A percentile compares a stretch with the other conserved stretches of the same genome.
phyloP scores from a whole-genome alignment of 176 grass and related monocot species.

The Poa pratensis region DNA sequence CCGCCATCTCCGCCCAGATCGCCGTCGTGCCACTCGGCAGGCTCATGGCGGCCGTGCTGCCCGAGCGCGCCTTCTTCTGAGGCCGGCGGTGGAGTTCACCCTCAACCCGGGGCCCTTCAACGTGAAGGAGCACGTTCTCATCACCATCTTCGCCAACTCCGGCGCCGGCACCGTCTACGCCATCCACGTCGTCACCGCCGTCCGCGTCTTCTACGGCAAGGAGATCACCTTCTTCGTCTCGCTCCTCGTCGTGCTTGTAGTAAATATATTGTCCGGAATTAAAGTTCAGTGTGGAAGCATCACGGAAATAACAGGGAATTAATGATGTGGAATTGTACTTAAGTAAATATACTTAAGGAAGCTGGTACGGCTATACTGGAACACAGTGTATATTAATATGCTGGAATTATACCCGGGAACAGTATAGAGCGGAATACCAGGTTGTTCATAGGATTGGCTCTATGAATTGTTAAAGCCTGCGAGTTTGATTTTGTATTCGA shows the following conservation, averaged over 20 bases:
- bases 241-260: slow-evolving; percentile 85
- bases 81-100: slow-evolving; percentile 67
- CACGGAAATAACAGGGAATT: too few relatives aligned
- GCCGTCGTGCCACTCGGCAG: slow-evolving; percentile 81
- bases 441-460: too few relatives aligned
- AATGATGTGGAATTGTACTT: too few relatives aligned
- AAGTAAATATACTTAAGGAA: too few relatives aligned
- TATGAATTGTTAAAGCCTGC: too few relatives aligned
- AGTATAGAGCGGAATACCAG: too few relatives aligned
- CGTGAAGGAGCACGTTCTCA: slow-evolving; percentile 92
- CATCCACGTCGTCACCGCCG: slow-evolving; percentile 85
- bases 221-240: slow-evolving; percentile 86
- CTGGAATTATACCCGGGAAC: too few relatives aligned
- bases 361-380: too few relatives aligned
- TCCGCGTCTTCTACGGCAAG: slow-evolving; percentile 86
- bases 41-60: slow-evolving; percentile 65
- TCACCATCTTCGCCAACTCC: slow-evolving; percentile 98
- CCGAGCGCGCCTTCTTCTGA: slow-evolving; percentile 46
- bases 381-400: too few relatives aligned
- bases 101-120: slow-evolving; percentile 91
- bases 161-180: slow-evolving; percentile 92
- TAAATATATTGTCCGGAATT: too few relatives aligned
- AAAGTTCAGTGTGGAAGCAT: too few relatives aligned
- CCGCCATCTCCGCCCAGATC: slow-evolving; percentile 93
- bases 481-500: too few relatives aligned